Conservation (phyloP, 83 land plant genomes). For the Picea engelmannii region DNA sequence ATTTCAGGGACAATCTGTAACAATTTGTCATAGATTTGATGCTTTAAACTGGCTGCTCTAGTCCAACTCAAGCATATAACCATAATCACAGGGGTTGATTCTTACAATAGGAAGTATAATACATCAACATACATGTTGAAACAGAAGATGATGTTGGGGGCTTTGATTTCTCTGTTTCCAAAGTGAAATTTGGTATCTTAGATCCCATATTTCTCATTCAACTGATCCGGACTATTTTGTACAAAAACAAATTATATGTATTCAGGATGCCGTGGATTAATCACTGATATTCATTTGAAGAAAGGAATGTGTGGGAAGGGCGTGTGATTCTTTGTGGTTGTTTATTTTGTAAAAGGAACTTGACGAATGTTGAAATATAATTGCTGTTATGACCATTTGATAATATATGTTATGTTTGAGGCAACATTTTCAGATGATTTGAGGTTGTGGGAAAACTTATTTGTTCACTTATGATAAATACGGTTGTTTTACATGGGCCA, state of each 20-base stretch:
- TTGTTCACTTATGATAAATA: too few relatives aligned
- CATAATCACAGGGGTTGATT: too few relatives aligned
- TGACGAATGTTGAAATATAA: too few relatives aligned
- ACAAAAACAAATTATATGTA: neutral
- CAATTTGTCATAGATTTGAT: neutral
- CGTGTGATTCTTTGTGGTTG: neutral
- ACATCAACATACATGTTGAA: neutral
- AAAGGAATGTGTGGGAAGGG: neutral
- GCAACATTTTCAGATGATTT: too few relatives aligned
- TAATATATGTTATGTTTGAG: too few relatives aligned
- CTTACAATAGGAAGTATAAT: neutral
- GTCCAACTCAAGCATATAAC: too few relatives aligned
- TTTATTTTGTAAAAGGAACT: neutral
- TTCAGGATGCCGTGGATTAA: neutral
- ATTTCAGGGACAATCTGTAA: neutral
- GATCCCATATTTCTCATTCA: neutral
- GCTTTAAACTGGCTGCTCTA: too few relatives aligned
- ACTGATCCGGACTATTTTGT: neutral
- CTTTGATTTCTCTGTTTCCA: slow-evolving; percentile 7
- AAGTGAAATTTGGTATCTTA: neutral
- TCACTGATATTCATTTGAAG: neutral
- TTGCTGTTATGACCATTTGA: too few relatives aligned
- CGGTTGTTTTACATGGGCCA: too few relatives aligned
- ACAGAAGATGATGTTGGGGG: neutral
- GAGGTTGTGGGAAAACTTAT: too few relatives aligned